Base-by-base conservation (phyloP, 169 alveolate genomes). In the Plasmodium relictum region DNA sequence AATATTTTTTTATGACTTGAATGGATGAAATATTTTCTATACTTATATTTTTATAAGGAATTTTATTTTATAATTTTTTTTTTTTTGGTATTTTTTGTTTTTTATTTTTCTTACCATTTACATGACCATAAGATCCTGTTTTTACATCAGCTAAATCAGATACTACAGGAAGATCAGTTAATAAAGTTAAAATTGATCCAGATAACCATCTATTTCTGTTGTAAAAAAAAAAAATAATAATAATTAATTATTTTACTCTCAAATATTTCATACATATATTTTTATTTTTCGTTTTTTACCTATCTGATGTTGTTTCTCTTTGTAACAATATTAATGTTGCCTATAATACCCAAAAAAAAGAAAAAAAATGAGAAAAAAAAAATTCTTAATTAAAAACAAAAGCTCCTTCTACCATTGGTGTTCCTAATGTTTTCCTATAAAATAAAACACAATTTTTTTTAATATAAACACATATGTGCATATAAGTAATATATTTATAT, bases 71-170 rank as follows among this genome's bases (percentile, higher is more conserved):
- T 37, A n/a, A 5, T 39, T 66, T 66, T 37, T 68, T 42, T 16
- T 68, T 42, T 41, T 74, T 56, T 16, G 18, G 10, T 8, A 18
- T 3, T 0, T 14, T 16, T 22, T 37, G 20, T 52, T 6, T 42
- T 16, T 24, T 45, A 8, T 6, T 24, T 59, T 14, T 65, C 68
- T 42, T 45, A 93, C 96, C 95, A 65, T 94, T 94, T 18, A 94
- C 88, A 45, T 93, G 94, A 0, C 96, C 96, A 65, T 90, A 94
- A 7, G 95, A 94, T 14, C 96, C 96, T 54, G 94, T 94, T 14
- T 80, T 62, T 26, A 88, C 69, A 73, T 94, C 95, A 24, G 96
- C 92, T 22, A 94, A 45, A 92, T 94, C 89, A 37, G 95, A 78
- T 37, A 88, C 94, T 22, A 94, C 94, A 8, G 96, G 96, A 22